Conservation (phyloP, 2,329 filamentous ascomycete species). For the Ciborinia camelliae region DNA sequence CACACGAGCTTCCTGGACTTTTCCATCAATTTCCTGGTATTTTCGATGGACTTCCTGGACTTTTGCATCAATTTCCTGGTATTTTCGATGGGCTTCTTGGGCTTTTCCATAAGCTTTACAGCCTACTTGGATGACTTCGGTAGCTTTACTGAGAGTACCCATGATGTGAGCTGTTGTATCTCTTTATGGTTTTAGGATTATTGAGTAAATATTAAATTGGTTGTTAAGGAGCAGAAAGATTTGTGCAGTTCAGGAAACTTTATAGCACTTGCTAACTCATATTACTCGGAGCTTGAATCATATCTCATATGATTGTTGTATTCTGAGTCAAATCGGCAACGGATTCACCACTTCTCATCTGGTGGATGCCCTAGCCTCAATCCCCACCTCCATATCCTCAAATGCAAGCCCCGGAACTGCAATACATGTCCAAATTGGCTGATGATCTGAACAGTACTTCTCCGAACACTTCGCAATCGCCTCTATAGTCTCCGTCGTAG, state of each 20-base stretch:
- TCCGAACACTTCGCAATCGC: neutral
- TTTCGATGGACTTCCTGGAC: neutral
- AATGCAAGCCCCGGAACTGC: neutral
- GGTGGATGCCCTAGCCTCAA: constrained; percentile 52
- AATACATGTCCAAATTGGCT: constrained; percentile 4
- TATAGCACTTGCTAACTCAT: too few species aligned
- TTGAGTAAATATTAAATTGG: too few species aligned
- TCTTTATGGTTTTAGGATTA: neutral
- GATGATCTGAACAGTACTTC: neutral
- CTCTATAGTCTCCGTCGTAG: neutral
- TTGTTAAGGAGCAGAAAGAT: neutral
- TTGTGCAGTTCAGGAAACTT: neutral
- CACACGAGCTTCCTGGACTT: neutral
- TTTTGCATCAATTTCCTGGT: neutral
- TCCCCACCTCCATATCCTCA: constrained; percentile 40
- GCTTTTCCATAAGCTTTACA: neutral
- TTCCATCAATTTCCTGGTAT: neutral
- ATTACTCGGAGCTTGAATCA: neutral
- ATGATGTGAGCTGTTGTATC: neutral
- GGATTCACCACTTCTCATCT: constrained; percentile 3
- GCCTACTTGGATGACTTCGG: neutral
- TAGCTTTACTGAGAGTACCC: neutral
- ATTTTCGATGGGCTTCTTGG: neutral
- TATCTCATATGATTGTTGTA: neutral
- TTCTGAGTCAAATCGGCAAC: neutral